phyloP scores from a whole-genome alignment of 495 filamentous ascomycete species.

The Aspergillus carlsbadensis region DNA sequence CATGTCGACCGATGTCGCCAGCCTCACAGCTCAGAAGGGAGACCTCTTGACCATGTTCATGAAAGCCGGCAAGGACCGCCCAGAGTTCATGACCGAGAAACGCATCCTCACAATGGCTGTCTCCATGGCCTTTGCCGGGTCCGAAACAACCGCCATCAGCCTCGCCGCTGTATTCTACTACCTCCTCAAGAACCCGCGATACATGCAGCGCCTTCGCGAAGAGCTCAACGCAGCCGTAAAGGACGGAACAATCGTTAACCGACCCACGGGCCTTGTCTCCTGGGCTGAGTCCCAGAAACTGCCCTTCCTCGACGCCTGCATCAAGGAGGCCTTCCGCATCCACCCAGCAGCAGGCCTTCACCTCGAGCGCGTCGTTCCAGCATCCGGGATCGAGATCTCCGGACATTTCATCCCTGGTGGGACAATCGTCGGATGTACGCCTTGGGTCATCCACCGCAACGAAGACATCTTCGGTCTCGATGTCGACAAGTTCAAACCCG shows the following conservation, averaged over 20 bases:
- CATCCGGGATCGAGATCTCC: slow-evolving; percentile 34
- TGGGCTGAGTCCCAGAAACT: slow-evolving; percentile 59
- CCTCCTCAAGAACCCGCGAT: slow-evolving; percentile 52
- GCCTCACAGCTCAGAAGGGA: slow-evolving; percentile 3
- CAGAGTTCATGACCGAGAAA: slow-evolving; percentile 32
- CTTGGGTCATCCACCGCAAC: slow-evolving; percentile 60
- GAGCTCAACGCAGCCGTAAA: slow-evolving; percentile 56
- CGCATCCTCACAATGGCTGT: slow-evolving; percentile 34
- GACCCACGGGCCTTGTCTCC: slow-evolving; percentile 54
- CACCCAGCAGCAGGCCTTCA: slow-evolving; percentile 59
- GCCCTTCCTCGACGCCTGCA: slow-evolving; percentile 62
- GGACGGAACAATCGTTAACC: slow-evolving; percentile 48
- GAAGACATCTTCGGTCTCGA: slow-evolving; percentile 59
- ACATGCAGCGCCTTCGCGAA: slow-evolving; percentile 39
- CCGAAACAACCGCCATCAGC: slow-evolving; percentile 67
- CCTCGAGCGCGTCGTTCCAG: slow-evolving; percentile 49
- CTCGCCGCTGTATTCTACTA: slow-evolving; percentile 65
- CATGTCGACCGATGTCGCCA: neutral
- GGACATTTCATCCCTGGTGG: slow-evolving; percentile 57
- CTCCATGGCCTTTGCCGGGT: slow-evolving; percentile 50
- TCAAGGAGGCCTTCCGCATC: slow-evolving; percentile 68
- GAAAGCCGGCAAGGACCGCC: slow-evolving; percentile 33
- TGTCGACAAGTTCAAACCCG: slow-evolving; percentile 56
- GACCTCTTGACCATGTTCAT: slow-evolving; percentile 32
- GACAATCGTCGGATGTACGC: slow-evolving; percentile 57